phyloP scores from a whole-genome alignment of 495 filamentous ascomycete species.

The Cercophora newfieldiana region DNA sequence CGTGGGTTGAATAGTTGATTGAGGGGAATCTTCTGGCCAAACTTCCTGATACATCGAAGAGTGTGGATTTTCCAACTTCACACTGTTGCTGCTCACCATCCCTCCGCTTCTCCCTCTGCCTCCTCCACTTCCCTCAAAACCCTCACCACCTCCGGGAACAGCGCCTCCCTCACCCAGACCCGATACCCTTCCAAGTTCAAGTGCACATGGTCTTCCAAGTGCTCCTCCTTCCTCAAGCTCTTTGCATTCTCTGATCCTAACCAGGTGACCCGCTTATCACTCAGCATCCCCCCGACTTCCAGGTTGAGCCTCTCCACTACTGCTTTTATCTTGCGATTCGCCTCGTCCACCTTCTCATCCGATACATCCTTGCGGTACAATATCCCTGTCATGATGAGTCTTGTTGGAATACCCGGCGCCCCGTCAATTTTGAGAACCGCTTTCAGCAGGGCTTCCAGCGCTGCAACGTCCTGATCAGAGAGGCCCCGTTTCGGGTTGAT shows the following conservation, averaged over 20 bases:
- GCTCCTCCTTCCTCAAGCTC: slow-evolving; percentile 18
- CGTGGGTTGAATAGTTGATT: no score
- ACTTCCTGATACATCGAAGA: no score
- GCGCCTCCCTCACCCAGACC: slow-evolving; percentile 21
- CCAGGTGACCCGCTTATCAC: slow-evolving; percentile 14
- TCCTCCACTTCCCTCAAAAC: neutral
- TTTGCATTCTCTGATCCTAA: slow-evolving; percentile 6
- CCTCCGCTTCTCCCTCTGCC: no score
- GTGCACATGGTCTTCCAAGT: slow-evolving; percentile 37
- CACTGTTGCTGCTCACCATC: no score
- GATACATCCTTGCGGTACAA: slow-evolving; percentile 23
- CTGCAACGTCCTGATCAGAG: slow-evolving; percentile 20
- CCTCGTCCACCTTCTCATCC: slow-evolving; percentile 1
- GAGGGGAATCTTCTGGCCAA: no score
- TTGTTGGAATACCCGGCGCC: neutral
- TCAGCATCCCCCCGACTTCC: neutral
- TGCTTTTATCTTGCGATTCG: slow-evolving; percentile 20
- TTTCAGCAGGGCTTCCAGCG: slow-evolving; percentile 28
- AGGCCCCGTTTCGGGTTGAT: slow-evolving; percentile 41
- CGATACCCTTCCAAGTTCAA: slow-evolving; percentile 32
- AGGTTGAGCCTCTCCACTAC: slow-evolving; percentile 15
- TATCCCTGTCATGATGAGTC: slow-evolving; percentile 25
- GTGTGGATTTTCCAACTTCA: neutral
- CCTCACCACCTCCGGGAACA: slow-evolving; percentile 10
- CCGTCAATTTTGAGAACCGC: slow-evolving; percentile 4